Base-by-base conservation (phyloP, 75 land plant species). In the Gnetum montanum region DNA sequence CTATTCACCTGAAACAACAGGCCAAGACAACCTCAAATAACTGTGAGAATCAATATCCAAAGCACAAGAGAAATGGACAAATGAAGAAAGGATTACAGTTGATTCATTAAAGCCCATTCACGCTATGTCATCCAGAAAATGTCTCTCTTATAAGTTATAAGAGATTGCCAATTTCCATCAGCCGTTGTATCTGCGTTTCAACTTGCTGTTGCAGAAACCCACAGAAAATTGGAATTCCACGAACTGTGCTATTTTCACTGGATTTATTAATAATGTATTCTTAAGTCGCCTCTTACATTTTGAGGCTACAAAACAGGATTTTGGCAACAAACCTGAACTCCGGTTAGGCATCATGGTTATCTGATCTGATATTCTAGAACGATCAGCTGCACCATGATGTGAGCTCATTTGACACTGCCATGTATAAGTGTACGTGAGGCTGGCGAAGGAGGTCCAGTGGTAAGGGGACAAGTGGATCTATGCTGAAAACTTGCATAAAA, bases 91-190 rank as follows among this genome's bases (percentile, higher is more conserved):
- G 19, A 80, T 82, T 70, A 93, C 98, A 53, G 84, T 76, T 3
- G 87, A 77, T 60, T 94, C 98, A 55, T 77, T 85, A 75, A 94
- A 73, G 26, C 96, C 98, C 90, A 91, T 94, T 59, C 81, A 75
- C 29, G 73, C 46, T 3, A 94, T 75, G 2, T 89, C 96, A 64
- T 90, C 96, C 25, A 90, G 77, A 15, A 94, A 72, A 16, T 85
- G 80, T 49, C 98, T 80, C 71, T 85, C 96, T n/a, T 96, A 90
- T 38, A n/a, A n/a, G n/a, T n/a, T n/a, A n/a, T n/a, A 94, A 68
- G 57, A 74, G 75, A 58, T 77, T 94, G 46, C 98, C 98, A 41
- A 94, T 94, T 4, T 85, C 96, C 74, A 85, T 75, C 46, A 96
- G 82, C 56, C 98, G 74, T 73, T 90, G 85, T 47, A 94, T 80